Evolutionary conservation across 208 protist species (phyloP).

Genomic region (Leishmania martiniquensis): DNA sequence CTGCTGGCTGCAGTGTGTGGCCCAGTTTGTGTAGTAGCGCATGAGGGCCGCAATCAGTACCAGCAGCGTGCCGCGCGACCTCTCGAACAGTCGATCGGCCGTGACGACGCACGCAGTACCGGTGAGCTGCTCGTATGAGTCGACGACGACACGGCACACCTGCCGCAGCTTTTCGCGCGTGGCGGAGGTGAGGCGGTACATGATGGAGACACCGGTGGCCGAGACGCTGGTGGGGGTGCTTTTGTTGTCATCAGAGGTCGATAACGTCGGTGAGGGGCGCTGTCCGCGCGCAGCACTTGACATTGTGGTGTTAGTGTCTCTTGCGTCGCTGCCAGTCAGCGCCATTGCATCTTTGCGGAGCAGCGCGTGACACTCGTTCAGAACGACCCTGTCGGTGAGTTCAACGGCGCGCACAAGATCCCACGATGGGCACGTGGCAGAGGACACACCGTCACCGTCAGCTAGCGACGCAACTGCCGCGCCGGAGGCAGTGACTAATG

Average conservation of each 20-base stretch:
- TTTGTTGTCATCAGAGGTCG: not conserved
- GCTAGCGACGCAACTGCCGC: not conserved
- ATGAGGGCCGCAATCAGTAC: slow-evolving; percentile 72
- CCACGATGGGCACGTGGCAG: slow-evolving; percentile 27
- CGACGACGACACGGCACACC: slow-evolving; percentile 51
- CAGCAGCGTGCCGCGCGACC: slow-evolving; percentile 51
- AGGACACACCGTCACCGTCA: not conserved
- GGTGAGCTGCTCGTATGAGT: slow-evolving; percentile 73
- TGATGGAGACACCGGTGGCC: slow-evolving; percentile 3
- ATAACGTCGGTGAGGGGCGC: not conserved
- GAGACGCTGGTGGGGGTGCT: not conserved
- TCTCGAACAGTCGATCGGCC: slow-evolving; percentile 52
- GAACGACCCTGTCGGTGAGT: slow-evolving; percentile 34
- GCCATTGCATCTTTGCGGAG: slow-evolving; percentile 4
- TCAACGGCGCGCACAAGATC: slow-evolving; percentile 55
- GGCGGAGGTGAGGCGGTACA: slow-evolving; percentile 24
- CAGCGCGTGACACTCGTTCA: slow-evolving; percentile 22
- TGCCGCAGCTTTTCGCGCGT: slow-evolving; percentile 24
- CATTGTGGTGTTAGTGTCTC: not conserved
- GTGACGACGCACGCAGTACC: slow-evolving; percentile 50
- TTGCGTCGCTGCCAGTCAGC: not conserved
- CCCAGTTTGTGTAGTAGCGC: slow-evolving; percentile 78
- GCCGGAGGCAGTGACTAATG: no score
- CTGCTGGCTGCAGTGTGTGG: slow-evolving; percentile 44
- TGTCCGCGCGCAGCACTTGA: not conserved